These are phyloP conservation scores for Suhomyces bribrorum DNA, from an alignment of 1,139 yeast genomes.

Conservation along the genomic window DNA sequence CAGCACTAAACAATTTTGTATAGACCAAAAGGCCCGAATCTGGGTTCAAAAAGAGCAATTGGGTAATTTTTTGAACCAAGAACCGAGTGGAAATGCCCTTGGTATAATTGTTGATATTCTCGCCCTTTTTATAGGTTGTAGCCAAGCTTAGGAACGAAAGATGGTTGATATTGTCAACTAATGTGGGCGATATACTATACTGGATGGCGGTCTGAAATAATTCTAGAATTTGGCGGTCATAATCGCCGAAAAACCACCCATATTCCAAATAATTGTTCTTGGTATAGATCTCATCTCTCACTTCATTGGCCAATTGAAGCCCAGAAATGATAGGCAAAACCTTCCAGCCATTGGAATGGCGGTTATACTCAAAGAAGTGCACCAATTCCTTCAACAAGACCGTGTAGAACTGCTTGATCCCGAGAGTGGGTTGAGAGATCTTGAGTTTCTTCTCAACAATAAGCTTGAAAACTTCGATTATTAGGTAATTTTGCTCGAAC, in stretches of 20 bases:
- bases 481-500: conserved; percentile 36
- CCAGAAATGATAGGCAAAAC: conserved; percentile 60
- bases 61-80: conserved; percentile 23
- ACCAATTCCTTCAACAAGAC: conserved; percentile 40
- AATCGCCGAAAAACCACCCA: conserved; percentile 35
- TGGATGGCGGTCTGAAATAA: conserved; percentile 30
- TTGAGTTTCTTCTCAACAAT: conserved; percentile 53
- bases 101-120: conserved; percentile 26
- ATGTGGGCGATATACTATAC: conserved; percentile 25
- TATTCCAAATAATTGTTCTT: conserved; percentile 22
- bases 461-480: conserved; percentile 52
- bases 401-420: conserved; percentile 52
- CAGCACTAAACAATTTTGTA: conserved; percentile 19
- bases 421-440: conserved; percentile 63
- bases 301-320: conserved; percentile 41
- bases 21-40: conserved; percentile 17
- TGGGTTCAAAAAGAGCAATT: conserved; percentile 25
- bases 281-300: conserved; percentile 39
- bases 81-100: conserved; percentile 25
- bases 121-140: conserved; percentile 25
- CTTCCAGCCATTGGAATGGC: conserved; percentile 50
- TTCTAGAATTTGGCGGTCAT: conserved; percentile 28
- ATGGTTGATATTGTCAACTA: conserved; percentile 27
- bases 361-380: conserved; percentile 34
- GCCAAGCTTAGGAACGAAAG: conserved; percentile 40